Conservation (phyloP, 106 monocot genomes). For the Platanthera zijinensis region DNA sequence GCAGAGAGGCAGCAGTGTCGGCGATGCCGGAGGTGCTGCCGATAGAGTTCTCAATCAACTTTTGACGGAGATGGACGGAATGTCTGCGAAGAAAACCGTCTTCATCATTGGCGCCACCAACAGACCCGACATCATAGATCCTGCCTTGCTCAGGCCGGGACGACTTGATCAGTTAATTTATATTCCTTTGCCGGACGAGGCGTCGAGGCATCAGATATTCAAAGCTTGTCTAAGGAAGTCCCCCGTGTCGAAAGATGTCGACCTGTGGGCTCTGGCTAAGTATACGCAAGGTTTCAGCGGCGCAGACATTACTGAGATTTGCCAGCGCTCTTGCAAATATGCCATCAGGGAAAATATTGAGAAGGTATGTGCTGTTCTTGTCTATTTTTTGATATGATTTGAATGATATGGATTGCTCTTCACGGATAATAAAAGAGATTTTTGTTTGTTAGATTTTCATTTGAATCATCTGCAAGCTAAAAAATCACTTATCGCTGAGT, state of each 20-base stretch:
- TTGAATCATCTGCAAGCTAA: not conserved
- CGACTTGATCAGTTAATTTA: constrained; percentile 91
- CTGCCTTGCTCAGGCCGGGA: constrained; percentile 77
- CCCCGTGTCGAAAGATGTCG: constrained; percentile 79
- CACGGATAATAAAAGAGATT: not conserved
- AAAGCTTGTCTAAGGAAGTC: constrained; percentile 78
- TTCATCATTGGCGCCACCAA: constrained; percentile 91
- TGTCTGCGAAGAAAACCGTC: constrained; percentile 88
- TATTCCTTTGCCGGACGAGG: constrained; percentile 86
- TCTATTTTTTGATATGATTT: not conserved
- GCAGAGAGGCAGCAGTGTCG: constrained; percentile 85
- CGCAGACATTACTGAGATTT: constrained; percentile 85
- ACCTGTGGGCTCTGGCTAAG: constrained; percentile 68
- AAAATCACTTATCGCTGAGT: too few species aligned
- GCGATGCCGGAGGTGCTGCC: constrained; percentile 88
- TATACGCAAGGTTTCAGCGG: constrained; percentile 88
- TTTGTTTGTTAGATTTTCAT: not conserved
- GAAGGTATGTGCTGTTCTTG: constrained; percentile 34
- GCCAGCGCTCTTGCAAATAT: constrained; percentile 80
- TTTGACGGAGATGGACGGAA: constrained; percentile 93
- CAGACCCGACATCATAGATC: constrained; percentile 88
- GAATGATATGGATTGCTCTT: not conserved
- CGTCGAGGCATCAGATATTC: constrained; percentile 66
- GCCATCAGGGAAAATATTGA: constrained; percentile 89
- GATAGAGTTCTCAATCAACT: constrained; percentile 88